Percentiles rank a stretch among this genome's conserved stretches.
Conservation (phyloP, 306 rosid genomes). For the Dryas octopetala region DNA sequence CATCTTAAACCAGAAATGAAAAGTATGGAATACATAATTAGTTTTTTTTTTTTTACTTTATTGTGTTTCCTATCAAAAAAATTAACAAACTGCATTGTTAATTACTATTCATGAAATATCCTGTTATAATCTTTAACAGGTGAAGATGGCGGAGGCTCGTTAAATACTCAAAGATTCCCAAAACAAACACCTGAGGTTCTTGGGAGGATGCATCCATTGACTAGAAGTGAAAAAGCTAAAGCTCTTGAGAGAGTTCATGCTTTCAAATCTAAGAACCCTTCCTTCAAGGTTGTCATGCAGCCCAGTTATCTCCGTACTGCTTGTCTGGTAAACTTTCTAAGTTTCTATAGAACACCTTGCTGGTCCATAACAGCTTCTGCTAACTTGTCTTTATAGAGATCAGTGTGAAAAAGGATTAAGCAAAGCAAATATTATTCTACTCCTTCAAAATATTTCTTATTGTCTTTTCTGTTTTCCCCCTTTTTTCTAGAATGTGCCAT, state of each 20-base stretch:
- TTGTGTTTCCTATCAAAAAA: neutral
- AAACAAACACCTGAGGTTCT: neutral
- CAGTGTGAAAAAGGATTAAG: no score
- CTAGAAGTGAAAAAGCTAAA: neutral
- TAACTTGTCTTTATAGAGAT: neutral
- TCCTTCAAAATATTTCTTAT: neutral
- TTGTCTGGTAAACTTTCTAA: neutral
- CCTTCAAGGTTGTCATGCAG: conserved; percentile 6
- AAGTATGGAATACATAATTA: neutral
- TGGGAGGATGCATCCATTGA: neutral
- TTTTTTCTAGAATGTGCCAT: neutral
- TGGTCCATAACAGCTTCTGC: neutral
- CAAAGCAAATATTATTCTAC: no score
- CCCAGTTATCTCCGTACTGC: neutral
- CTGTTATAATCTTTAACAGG: neutral
- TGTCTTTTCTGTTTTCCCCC: neutral
- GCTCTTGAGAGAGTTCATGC: neutral
- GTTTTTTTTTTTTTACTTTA: neutral
- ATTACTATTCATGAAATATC: neutral
- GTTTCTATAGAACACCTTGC: neutral
- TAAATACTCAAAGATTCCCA: neutral
- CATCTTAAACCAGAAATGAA: neutral
- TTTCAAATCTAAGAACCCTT: neutral
- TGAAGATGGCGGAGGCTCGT: neutral
- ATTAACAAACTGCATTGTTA: neutral